A percentile compares a stretch with the other conserved stretches of the same genome.
These are phyloP conservation scores for Penicillium psychrofluorescens DNA, from an alignment of 495 filamentous ascomycete genomes.

Conservation along the genomic window DNA sequence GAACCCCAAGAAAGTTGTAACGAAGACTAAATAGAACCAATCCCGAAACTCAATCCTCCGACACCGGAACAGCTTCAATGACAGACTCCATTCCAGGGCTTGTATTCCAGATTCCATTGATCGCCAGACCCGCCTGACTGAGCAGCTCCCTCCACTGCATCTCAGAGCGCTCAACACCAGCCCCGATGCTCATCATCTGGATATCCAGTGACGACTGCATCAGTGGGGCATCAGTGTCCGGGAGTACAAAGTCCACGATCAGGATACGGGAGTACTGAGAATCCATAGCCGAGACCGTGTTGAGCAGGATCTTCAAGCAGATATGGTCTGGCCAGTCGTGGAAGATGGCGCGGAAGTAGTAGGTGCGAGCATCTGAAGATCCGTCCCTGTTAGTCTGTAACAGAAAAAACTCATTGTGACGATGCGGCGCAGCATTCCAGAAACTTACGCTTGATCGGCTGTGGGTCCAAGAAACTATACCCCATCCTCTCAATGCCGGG, in stretches of 20 bases:
- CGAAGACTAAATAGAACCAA: too few relatives aligned
- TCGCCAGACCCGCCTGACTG: conserved; percentile 22
- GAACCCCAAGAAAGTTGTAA: too few relatives aligned
- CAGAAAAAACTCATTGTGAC: conserved; percentile 3
- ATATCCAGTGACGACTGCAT: conserved; percentile 33
- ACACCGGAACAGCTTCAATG: conserved; percentile 21
- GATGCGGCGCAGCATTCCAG: conserved; percentile 27
- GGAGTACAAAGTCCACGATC: conserved; percentile 33
- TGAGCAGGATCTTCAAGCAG: conserved; percentile 22
- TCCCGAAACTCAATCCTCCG: too few relatives aligned
- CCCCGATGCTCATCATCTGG: conserved; percentile 39
- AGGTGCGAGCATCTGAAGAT: conserved; percentile 22
- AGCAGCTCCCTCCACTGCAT: conserved; percentile 28
- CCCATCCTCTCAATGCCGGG: conserved; percentile 2
- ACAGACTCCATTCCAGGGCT: conserved; percentile 30
- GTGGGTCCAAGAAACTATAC: conserved; percentile 12
- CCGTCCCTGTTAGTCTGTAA: too few relatives aligned
- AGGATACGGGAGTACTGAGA: conserved; percentile 10
- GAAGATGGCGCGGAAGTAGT: conserved; percentile 38
- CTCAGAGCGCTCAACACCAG: conserved; percentile 33
- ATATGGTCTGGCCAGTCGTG: conserved; percentile 38
- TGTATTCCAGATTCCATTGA: conserved; percentile 21
- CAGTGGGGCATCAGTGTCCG: conserved; percentile 23
- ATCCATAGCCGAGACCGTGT: conserved; percentile 22
- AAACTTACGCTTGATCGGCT: conserved; percentile 4